Conservation (phyloP, 2,329 filamentous ascomycete genomes). For the Ophiosphaerella korrae region DNA sequence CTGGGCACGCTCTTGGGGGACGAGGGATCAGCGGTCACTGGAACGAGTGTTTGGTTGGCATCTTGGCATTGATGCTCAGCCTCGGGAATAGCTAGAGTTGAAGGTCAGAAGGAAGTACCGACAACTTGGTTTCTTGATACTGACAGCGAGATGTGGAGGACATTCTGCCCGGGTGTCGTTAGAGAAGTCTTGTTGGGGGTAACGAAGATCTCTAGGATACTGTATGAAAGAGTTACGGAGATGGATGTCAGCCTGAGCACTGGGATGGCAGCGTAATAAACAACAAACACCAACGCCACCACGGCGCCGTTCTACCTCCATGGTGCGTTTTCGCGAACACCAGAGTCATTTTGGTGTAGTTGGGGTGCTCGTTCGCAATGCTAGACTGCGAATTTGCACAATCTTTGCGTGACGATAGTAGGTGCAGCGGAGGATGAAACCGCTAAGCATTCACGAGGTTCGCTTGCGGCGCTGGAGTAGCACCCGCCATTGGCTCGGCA, state of each 20-base stretch:
- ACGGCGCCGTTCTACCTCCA: slow-evolving; percentile 17
- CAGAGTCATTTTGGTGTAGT: slow-evolving; percentile 19
- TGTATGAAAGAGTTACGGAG: slow-evolving; percentile 29
- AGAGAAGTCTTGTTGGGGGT: slow-evolving; percentile 16
- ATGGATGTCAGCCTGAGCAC: slow-evolving; percentile 25
- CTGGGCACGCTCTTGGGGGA: slow-evolving; percentile 27
- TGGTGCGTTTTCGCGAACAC: slow-evolving; percentile 13
- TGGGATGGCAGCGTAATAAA: slow-evolving; percentile 42
- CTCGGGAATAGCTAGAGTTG: slow-evolving; percentile 32
- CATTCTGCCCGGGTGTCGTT: slow-evolving; percentile 33
- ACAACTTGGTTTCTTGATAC: slow-evolving; percentile 25
- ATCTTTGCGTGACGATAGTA: slow-evolving; percentile 15
- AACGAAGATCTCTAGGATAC: slow-evolving; percentile 25
- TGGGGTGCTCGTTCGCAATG: slow-evolving; percentile 10
- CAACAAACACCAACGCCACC: slow-evolving; percentile 26
- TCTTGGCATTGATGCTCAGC: slow-evolving; percentile 33
- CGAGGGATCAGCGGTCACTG: slow-evolving; percentile 24
- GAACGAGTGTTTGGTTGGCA: slow-evolving; percentile 35
- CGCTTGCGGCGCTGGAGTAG: slow-evolving; percentile 10
- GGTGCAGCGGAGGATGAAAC: slow-evolving; percentile 35
- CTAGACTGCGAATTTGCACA: slow-evolving; percentile 15
- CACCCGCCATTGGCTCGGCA: slow-evolving; percentile 5
- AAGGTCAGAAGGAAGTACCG: slow-evolving; percentile 28
- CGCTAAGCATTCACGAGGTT: slow-evolving; percentile 27
- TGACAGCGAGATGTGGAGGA: slow-evolving; percentile 38